Conservation (phyloP, 2,329 filamentous ascomycete species). For the Alternaria atra region DNA sequence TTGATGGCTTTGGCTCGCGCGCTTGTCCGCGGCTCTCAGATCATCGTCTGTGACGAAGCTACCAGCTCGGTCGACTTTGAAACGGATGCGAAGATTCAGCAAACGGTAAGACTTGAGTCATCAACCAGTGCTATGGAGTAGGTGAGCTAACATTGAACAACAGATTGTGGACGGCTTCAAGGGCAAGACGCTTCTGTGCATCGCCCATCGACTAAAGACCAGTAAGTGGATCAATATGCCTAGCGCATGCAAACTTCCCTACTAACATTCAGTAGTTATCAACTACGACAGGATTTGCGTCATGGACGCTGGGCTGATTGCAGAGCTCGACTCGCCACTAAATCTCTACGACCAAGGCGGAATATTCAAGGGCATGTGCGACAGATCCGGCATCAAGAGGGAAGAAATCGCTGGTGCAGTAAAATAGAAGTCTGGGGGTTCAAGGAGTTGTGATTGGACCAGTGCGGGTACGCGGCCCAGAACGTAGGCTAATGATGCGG, state of each 20-base stretch:
- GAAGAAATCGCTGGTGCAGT: constrained; percentile 56
- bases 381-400: constrained; percentile 77
- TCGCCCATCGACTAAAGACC: constrained; percentile 89
- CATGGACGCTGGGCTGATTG: constrained; percentile 89
- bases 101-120: constrained; percentile 72
- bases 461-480: constrained; percentile 21
- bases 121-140: neutral
- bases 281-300: constrained; percentile 95
- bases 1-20: constrained; percentile 94
- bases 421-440: constrained; percentile 11
- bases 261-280: constrained; percentile 66
- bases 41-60: constrained; percentile 97
- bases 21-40: constrained; percentile 84
- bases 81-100: constrained; percentile 94
- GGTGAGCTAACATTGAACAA: constrained; percentile 64
- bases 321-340: constrained; percentile 82
- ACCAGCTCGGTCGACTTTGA: constrained; percentile 74
- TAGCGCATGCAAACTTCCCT: neutral
- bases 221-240: constrained; percentile 8
- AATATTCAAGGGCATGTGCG: constrained; percentile 91
- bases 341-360: constrained; percentile 76
- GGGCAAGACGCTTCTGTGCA: constrained; percentile 88
- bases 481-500: constrained; percentile 26
- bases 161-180: constrained; percentile 87
- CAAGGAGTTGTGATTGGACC: constrained; percentile 9